Evolutionary conservation across 176 grass and related monocot species (phyloP).

Genomic region (Phyllostachys edulis): DNA sequence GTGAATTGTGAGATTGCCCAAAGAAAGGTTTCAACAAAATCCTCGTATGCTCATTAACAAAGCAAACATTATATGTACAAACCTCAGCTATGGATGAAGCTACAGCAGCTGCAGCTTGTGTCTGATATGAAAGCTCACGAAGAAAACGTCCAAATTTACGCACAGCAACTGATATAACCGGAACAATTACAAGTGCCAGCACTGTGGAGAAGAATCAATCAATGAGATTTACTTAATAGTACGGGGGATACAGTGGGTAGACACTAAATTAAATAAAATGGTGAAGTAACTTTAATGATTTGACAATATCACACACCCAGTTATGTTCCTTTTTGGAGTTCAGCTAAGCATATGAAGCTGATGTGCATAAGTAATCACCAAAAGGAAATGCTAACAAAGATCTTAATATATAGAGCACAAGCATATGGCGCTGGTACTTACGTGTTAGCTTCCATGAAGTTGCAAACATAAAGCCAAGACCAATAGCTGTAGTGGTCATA

Average conservation of each 20-base stretch:
- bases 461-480: slow-evolving; percentile 93
- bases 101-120: slow-evolving; percentile 83
- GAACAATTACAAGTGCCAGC: slow-evolving; percentile 82
- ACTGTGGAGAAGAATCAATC: slow-evolving; percentile 44
- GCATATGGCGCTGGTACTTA: slow-evolving; percentile 48
- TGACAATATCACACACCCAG: neutral
- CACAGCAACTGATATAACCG: slow-evolving; percentile 75
- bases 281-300: neutral
- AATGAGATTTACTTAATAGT: slow-evolving; percentile 20
- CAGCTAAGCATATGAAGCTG: slow-evolving; percentile 6
- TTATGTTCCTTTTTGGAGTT: neutral
- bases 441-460: slow-evolving; percentile 97
- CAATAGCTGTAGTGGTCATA: slow-evolving; percentile 79
- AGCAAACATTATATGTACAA: slow-evolving; percentile 28
- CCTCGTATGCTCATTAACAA: neutral
- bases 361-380: neutral
- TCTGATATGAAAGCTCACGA: slow-evolving; percentile 93
- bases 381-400: slow-evolving; percentile 4
- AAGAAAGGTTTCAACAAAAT: neutral
- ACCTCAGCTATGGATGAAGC: slow-evolving; percentile 98
- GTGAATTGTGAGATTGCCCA: neutral
- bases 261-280: neutral
- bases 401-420: slow-evolving; percentile 16
- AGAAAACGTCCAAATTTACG: slow-evolving; percentile 83
- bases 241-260: neutral